These are phyloP conservation scores for Lotmaria passim DNA, from an alignment of 208 protist species.

Conservation along the genomic window DNA sequence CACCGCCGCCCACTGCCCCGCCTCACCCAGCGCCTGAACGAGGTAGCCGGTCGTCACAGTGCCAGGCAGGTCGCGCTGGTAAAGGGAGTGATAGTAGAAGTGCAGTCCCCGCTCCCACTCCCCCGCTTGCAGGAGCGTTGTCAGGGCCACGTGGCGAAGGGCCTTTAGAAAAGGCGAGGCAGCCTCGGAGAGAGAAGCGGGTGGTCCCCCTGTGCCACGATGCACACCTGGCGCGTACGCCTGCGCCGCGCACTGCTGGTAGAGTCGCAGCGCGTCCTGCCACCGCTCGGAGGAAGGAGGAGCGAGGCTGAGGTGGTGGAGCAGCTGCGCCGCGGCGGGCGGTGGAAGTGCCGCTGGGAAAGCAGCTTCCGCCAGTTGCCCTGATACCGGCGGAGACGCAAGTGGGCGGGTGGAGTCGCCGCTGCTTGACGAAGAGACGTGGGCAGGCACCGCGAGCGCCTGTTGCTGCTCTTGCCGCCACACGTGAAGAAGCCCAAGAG, in stretches of 20 bases:
- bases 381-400: neutral
- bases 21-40: conserved; percentile 44
- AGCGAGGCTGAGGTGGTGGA: conserved; percentile 33
- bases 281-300: conserved; percentile 24
- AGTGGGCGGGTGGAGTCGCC: neutral
- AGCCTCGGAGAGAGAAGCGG: neutral
- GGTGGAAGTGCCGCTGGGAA: conserved; percentile 21
- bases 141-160: conserved; percentile 49
- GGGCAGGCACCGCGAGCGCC: neutral
- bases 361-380: neutral
- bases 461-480: conserved; percentile 21
- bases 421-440: neutral
- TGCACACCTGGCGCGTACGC: neutral
- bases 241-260: conserved; percentile 20
- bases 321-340: conserved; percentile 28
- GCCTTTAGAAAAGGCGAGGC: conserved; percentile 26
- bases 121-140: conserved; percentile 37
- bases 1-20: conserved; percentile 36
- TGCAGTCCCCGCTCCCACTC: conserved; percentile 52
- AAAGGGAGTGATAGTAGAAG: conserved; percentile 57
- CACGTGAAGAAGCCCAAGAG: conserved; percentile 14
- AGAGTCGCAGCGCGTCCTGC: conserved; percentile 31
- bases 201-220: neutral
- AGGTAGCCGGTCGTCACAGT: conserved; percentile 52
- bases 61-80: conserved; percentile 54